These are phyloP conservation scores for Trichoderma asperelloides DNA, from an alignment of 495 filamentous ascomycete species.

Conservation along the genomic window DNA sequence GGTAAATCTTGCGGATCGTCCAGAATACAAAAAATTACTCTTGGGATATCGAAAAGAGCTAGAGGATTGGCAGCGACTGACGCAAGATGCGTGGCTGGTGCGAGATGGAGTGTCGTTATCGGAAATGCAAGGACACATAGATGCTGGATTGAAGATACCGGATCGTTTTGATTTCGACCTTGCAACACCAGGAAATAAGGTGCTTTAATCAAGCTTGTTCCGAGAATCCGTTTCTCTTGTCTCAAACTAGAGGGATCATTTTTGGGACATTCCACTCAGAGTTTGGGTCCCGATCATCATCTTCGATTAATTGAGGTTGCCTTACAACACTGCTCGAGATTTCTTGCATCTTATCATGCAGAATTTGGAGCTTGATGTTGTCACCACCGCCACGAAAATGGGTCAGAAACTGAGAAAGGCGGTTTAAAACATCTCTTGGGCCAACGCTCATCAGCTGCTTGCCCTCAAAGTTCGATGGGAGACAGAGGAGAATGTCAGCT, in stretches of 20 bases:
- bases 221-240: not conserved
- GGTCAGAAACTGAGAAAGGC: not conserved
- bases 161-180: slow-evolving; percentile 35
- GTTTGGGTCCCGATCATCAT: not conserved
- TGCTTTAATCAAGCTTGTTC: not conserved
- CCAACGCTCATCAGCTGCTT: not conserved
- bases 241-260: not conserved
- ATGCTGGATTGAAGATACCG: slow-evolving; percentile 27
- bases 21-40: slow-evolving; percentile 17
- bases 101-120: slow-evolving; percentile 29
- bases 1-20: slow-evolving; percentile 24
- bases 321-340: not conserved
- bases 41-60: slow-evolving; percentile 19
- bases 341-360: slow-evolving; percentile 2
- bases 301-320: not conserved
- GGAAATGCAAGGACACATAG: slow-evolving; percentile 20
- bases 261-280: not conserved
- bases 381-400: not conserved
- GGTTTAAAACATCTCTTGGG: not conserved
- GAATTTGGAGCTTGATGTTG: not conserved
- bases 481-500: not conserved
- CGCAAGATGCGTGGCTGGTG: slow-evolving; percentile 34
- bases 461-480: not conserved
- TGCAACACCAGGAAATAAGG: slow-evolving; percentile 18
- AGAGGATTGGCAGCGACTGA: slow-evolving; percentile 31